These are phyloP conservation scores for Alternaria arbusti DNA, from an alignment of 2,329 filamentous ascomycete species.

Conservation along the genomic window DNA sequence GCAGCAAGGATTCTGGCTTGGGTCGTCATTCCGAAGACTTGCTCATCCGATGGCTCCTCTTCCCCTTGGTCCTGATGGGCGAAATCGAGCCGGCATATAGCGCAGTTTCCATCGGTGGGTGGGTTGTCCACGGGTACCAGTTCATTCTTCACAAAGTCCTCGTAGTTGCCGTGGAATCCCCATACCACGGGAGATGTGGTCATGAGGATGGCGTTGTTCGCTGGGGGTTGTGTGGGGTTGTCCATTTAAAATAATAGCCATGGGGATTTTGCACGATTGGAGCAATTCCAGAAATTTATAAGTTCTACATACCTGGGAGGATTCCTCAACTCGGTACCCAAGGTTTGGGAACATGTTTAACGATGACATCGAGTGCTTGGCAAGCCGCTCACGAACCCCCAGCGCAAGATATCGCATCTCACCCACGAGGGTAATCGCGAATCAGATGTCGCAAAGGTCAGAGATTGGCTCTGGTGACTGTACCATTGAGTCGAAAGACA, in stretches of 20 bases:
- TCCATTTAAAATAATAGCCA: background rate
- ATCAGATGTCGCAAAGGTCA: background rate
- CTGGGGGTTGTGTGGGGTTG: background rate
- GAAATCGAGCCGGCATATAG: background rate
- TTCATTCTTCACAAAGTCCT: background rate
- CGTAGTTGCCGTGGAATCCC: background rate
- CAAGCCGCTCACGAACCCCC: background rate
- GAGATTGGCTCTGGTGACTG: background rate
- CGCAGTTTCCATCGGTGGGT: background rate
- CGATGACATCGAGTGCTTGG: background rate
- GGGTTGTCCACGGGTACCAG: background rate
- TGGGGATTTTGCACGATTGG: background rate
- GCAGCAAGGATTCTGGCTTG: background rate
- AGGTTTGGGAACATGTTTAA: background rate
- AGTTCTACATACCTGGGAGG: background rate
- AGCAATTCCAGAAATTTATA: background rate
- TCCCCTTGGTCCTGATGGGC: background rate
- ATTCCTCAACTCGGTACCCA: background rate
- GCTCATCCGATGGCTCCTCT: background rate
- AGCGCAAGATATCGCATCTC: background rate
- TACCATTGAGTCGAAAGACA: background rate
- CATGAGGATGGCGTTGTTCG: background rate
- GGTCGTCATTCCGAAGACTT: background rate
- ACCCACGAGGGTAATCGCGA: rapidly evolving
- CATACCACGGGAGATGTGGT: background rate